A percentile compares a stretch with the other conserved stretches of the same genome.
Conservation (phyloP, 495 filamentous ascomycete species). For the Penicillium cinerascens region DNA sequence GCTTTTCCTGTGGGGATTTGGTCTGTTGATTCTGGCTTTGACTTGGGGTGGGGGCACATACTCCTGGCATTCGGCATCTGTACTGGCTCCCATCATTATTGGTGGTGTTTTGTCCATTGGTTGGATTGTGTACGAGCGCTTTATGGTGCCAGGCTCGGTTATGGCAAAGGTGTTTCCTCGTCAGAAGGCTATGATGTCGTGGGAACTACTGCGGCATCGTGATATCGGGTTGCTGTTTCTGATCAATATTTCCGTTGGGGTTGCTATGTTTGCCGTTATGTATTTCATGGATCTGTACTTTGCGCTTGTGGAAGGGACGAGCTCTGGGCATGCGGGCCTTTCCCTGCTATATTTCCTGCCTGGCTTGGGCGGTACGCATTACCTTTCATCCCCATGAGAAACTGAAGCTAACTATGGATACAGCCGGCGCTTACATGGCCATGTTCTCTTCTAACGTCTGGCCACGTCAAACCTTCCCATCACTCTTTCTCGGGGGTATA, state of each 20-base stretch:
- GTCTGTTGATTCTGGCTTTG: conserved; percentile 53
- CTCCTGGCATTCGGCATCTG: conserved; percentile 47
- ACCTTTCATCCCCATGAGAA: neutral
- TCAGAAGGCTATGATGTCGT: conserved; percentile 56
- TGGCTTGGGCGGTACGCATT: conserved; percentile 32
- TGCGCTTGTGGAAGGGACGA: conserved; percentile 46
- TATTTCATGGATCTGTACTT: conserved; percentile 63
- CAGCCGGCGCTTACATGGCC: conserved; percentile 49
- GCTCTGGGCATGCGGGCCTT: conserved; percentile 45
- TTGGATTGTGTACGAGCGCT: conserved; percentile 54
- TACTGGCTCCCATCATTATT: conserved; percentile 50
- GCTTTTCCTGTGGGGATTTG: conserved; percentile 57
- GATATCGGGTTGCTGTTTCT: conserved; percentile 52
- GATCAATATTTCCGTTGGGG: conserved; percentile 51
- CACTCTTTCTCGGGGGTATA: conserved; percentile 47
- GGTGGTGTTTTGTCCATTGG: conserved; percentile 42
- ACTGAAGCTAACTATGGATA: neutral
- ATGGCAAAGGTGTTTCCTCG: conserved; percentile 42
- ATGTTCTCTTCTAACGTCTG: conserved; percentile 53
- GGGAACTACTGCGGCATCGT: conserved; percentile 43
- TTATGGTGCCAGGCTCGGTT: conserved; percentile 45
- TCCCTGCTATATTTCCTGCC: conserved; percentile 49
- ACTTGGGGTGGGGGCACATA: conserved; percentile 59
- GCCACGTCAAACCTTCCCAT: conserved; percentile 52
- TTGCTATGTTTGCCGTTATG: conserved; percentile 48